Percentiles rank a stretch among this genome's conserved stretches.
Conservation (phyloP, 2,329 filamentous ascomycete species). For the Ceratocystiopsis sp. region DNA sequence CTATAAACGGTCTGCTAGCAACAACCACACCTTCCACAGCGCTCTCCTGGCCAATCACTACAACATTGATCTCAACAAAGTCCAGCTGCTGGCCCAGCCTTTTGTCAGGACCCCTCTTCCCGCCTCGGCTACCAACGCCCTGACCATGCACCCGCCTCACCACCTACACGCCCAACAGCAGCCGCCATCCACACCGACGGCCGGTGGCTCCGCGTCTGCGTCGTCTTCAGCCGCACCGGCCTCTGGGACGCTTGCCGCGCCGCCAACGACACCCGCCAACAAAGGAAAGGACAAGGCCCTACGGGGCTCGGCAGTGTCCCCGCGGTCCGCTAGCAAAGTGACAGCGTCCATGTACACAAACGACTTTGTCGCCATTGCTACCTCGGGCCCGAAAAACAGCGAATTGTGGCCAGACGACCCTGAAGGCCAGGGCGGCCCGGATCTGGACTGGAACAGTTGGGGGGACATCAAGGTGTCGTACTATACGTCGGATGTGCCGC, state of each 20-base stretch:
- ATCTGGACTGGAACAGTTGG: conserved; percentile 52
- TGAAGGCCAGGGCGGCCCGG: not conserved
- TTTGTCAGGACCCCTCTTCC: conserved; percentile 56
- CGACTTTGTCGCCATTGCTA: conserved; percentile 62
- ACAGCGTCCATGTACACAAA: conserved; percentile 51
- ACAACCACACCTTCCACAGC: conserved; percentile 49
- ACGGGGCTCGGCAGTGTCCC: too few species aligned
- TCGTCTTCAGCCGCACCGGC: too few species aligned
- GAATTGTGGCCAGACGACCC: conserved; percentile 17
- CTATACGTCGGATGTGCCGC: conserved; percentile 31
- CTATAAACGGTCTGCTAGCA: conserved; percentile 55
- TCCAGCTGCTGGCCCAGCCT: conserved; percentile 68
- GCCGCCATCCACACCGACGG: not conserved
- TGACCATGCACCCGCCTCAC: too few species aligned
- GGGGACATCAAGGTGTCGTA: conserved; percentile 67
- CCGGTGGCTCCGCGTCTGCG: too few species aligned
- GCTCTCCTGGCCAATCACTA: conserved; percentile 73
- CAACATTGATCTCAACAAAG: conserved; percentile 59
- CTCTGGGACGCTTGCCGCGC: conserved; percentile 29
- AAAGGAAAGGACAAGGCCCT: conserved; percentile 62
- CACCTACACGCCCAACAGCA: too few species aligned
- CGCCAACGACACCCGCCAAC: conserved; percentile 19
- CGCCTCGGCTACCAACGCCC: conserved; percentile 20
- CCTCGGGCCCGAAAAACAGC: conserved; percentile 24
- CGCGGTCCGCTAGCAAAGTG: too few species aligned